A percentile compares a stretch with the other conserved stretches of the same genome.
Evolutionary conservation across 2,329 filamentous ascomycete species (phyloP).

Genomic region (Zymoseptoria passerinii): DNA sequence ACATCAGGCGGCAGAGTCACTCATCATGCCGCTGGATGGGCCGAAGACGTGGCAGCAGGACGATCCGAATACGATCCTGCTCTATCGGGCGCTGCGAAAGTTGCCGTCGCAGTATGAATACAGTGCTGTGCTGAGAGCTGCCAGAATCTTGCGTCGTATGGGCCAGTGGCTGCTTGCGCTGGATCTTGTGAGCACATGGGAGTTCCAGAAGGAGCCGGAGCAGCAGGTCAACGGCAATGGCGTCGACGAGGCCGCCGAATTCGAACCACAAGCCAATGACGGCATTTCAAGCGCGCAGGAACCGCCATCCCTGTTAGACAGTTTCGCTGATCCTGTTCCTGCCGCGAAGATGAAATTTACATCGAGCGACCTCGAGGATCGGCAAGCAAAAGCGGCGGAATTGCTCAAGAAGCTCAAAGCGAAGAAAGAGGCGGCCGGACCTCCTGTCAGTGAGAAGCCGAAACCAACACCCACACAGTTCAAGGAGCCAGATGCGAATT

Average conservation of each 20-base stretch:
- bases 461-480: constrained; percentile 68
- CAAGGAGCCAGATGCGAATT: constrained; percentile 83
- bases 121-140: constrained; percentile 74
- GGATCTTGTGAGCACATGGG: constrained; percentile 76
- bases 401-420: constrained; percentile 36
- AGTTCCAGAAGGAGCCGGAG: constrained; percentile 49
- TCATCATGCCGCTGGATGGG: constrained; percentile 62
- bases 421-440: constrained; percentile 25
- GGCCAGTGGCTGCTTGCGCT: constrained; percentile 81
- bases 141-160: constrained; percentile 36
- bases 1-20: constrained; percentile 73
- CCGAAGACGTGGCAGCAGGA: constrained; percentile 60
- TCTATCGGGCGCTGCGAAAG: constrained; percentile 81
- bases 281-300: constrained; percentile 1
- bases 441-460: constrained; percentile 31
- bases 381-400: constrained; percentile 26
- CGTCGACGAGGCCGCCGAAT: constrained; percentile 5
- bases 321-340: constrained; percentile 10
- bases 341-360: not conserved
- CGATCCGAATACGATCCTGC: constrained; percentile 76
- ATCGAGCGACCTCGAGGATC: constrained; percentile 18
- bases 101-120: constrained; percentile 44
- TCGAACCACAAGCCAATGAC: constrained; percentile 8
- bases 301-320: constrained; percentile 17
- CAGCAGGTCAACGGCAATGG: constrained; percentile 3